These are phyloP conservation scores for Lasiosphaeria miniovina DNA, from an alignment of 495 filamentous ascomycete genomes.

Conservation along the genomic window DNA sequence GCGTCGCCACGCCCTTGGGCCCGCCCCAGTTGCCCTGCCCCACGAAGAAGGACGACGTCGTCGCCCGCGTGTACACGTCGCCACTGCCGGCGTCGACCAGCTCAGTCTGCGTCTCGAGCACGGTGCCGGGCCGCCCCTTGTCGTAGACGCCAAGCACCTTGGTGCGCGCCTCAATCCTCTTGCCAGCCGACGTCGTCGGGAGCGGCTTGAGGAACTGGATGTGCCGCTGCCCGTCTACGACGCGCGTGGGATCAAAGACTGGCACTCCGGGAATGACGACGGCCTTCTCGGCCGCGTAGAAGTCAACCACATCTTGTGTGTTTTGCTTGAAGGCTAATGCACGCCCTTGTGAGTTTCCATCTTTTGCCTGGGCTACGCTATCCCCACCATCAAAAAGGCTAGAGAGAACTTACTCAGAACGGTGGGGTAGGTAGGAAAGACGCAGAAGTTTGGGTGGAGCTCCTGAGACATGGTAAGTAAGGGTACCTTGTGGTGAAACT, in stretches of 20 bases:
- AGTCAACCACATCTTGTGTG: constrained; percentile 76
- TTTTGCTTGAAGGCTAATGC: constrained; percentile 74
- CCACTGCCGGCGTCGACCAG: constrained; percentile 68
- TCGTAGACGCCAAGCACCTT: constrained; percentile 88
- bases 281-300: constrained; percentile 64
- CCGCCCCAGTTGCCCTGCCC: constrained; percentile 87
- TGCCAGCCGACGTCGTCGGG: constrained; percentile 67
- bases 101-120: constrained; percentile 75
- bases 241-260: constrained; percentile 67
- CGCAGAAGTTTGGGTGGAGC: constrained; percentile 74
- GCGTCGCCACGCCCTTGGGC: constrained; percentile 77
- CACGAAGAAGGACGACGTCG: constrained; percentile 72
- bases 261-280: constrained; percentile 72
- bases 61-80: constrained; percentile 67
- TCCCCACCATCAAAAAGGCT: not conserved
- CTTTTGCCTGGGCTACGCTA: not conserved
- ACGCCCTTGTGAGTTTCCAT: not conserved
- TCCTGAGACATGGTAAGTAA: constrained; percentile 51
- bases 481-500: not conserved
- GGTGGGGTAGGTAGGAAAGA: constrained; percentile 85
- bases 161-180: constrained; percentile 69
- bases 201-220: constrained; percentile 76
- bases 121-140: constrained; percentile 80
- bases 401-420: constrained; percentile 61
- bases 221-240: constrained; percentile 82